Evolutionary conservation across 176 grass and related monocot genomes (phyloP).

Genomic region (Oryza coarctata): DNA sequence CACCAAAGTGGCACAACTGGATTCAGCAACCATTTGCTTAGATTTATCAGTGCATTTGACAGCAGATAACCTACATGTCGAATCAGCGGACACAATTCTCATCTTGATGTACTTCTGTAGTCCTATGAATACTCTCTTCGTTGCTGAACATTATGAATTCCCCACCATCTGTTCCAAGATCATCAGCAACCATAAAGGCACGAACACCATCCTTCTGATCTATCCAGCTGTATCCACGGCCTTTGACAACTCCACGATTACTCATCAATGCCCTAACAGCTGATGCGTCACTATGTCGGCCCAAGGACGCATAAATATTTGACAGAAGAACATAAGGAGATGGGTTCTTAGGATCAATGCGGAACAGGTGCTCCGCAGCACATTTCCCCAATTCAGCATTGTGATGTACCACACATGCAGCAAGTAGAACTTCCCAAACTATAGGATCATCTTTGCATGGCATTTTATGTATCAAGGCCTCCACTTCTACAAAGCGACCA

Average conservation of each 20-base stretch:
- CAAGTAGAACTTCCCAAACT: conserved; percentile 82
- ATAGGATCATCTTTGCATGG: conserved; percentile 69
- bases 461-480: conserved; percentile 56
- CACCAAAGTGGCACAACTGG: not conserved
- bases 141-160: conserved; percentile 21
- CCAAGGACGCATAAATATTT: conserved; percentile 86
- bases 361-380: conserved; percentile 61
- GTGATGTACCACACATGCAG: conserved; percentile 73
- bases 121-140: not conserved
- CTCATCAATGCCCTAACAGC: conserved; percentile 69
- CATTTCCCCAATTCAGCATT: conserved; percentile 69
- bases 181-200: conserved; percentile 72
- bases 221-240: conserved; percentile 75
- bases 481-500: conserved; percentile 64
- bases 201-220: conserved; percentile 60
- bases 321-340: conserved; percentile 86
- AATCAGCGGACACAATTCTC: conserved; percentile 44
- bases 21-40: conserved; percentile 1
- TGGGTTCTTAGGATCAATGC: conserved; percentile 69
- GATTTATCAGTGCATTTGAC: conserved; percentile 1
- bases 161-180: conserved; percentile 34
- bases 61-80: not conserved
- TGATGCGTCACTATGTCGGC: conserved; percentile 64
- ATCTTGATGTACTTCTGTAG: conserved; percentile 23
- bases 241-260: conserved; percentile 66